A percentile compares a stretch with the other conserved stretches of the same genome.
Conservation (phyloP, 2,329 filamentous ascomycete species). For the Talaromyces islandicus region DNA sequence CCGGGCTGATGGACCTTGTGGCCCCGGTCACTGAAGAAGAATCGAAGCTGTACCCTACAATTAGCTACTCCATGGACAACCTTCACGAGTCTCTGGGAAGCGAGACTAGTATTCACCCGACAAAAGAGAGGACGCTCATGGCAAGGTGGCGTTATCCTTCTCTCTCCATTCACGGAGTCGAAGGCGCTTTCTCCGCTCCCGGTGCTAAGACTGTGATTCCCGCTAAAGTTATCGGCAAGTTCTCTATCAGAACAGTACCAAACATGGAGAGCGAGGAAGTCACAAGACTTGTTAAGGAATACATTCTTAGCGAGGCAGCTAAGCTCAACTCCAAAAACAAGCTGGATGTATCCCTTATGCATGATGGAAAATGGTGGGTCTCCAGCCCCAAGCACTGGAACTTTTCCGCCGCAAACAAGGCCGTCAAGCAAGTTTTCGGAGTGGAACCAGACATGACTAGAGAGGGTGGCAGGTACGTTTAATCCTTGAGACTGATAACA, state of each 20-base stretch:
- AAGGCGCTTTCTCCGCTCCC: slow-evolving; percentile 87
- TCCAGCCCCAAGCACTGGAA: slow-evolving; percentile 98
- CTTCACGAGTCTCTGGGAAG: slow-evolving; percentile 87
- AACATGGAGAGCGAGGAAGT: slow-evolving; percentile 93
- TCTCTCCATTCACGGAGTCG: slow-evolving; percentile 86
- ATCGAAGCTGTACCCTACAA: slow-evolving; percentile 77
- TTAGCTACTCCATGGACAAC: slow-evolving; percentile 94
- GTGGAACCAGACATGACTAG: slow-evolving; percentile 91
- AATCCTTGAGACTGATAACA: not conserved
- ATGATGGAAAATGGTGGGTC: slow-evolving; percentile 98
- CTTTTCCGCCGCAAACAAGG: slow-evolving; percentile 89
- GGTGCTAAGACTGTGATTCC: slow-evolving; percentile 98
- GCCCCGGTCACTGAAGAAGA: slow-evolving; percentile 83
- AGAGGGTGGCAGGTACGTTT: slow-evolving; percentile 75
- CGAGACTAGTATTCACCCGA: slow-evolving; percentile 76
- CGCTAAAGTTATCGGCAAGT: slow-evolving; percentile 96
- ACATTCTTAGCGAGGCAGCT: slow-evolving; percentile 76
- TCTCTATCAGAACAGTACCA: slow-evolving; percentile 94
- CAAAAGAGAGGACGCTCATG: slow-evolving; percentile 92
- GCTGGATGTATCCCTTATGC: slow-evolving; percentile 72
- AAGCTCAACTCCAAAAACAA: slow-evolving; percentile 91
- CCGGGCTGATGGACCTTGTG: slow-evolving; percentile 90
- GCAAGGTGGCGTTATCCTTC: slow-evolving; percentile 93
- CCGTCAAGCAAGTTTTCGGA: slow-evolving; percentile 91
- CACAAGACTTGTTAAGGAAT: slow-evolving; percentile 76